These are phyloP conservation scores for Puccinia novopanici DNA, from an alignment of 1,284 basidiomycete genomes.

Conservation along the genomic window DNA sequence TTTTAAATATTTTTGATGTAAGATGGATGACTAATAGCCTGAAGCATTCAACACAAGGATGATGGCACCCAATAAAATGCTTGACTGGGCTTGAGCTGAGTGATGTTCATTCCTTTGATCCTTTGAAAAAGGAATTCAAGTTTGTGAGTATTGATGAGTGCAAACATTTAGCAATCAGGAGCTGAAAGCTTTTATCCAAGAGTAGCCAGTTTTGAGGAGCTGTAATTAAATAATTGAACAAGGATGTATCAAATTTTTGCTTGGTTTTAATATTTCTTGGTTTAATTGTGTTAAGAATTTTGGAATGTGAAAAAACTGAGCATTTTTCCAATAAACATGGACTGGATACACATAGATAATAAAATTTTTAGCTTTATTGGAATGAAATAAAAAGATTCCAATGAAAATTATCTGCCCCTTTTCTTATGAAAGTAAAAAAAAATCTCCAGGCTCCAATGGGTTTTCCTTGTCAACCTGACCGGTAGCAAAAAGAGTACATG, in stretches of 20 bases:
- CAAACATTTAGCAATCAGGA: neutral
- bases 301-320: neutral
- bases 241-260: slow-evolving; percentile 5
- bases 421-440: too few species aligned
- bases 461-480: neutral
- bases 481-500: too few species aligned
- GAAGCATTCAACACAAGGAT: neutral
- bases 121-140: neutral
- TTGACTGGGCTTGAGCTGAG: neutral
- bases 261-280: neutral
- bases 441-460: neutral
- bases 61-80: neutral
- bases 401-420: too few species aligned
- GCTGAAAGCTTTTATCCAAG: neutral
- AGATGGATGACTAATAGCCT: neutral
- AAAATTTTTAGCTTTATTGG: too few species aligned
- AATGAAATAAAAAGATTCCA: too few species aligned
- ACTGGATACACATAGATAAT: too few species aligned
- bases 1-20: neutral
- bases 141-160: slow-evolving; percentile 4
- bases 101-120: neutral
- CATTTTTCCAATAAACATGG: neutral
- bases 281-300: neutral
- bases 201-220: neutral
- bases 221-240: neutral